These are phyloP conservation scores for Hypseocharis bilobata DNA, from an alignment of 441 rosid genomes.

Conservation along the genomic window DNA sequence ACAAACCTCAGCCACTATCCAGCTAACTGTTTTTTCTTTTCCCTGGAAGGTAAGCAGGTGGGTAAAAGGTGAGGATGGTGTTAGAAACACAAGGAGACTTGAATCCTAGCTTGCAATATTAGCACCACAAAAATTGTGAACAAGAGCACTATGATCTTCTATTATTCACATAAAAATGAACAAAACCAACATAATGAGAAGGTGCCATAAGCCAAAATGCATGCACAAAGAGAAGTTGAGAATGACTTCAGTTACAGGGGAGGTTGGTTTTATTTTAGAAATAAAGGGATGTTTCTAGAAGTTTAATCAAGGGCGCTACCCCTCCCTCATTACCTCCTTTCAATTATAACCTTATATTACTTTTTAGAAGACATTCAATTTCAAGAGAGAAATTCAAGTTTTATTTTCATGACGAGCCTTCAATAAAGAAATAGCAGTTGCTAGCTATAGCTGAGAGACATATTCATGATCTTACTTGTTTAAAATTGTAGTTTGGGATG, in stretches of 20 bases:
- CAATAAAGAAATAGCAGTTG: background rate
- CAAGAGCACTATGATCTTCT: background rate
- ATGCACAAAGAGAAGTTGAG: background rate
- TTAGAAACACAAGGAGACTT: background rate
- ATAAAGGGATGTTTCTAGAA: background rate
- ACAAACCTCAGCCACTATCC: background rate
- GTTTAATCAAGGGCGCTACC: background rate
- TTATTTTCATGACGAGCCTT: background rate
- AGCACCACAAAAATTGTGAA: background rate
- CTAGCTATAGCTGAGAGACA: slow-evolving; percentile 9
- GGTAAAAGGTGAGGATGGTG: background rate
- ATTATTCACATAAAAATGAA: background rate
- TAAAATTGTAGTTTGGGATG: slow-evolving; percentile 37
- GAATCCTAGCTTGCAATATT: background rate
- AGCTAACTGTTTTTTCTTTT: background rate
- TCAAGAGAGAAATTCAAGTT: background rate
- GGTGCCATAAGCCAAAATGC: background rate
- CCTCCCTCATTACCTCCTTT: background rate
- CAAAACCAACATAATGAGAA: background rate
- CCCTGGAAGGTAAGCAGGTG: background rate
- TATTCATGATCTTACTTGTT: slow-evolving; percentile 43
- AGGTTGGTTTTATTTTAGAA: background rate
- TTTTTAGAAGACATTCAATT: background rate
- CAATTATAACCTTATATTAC: background rate
- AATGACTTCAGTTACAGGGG: background rate